Conservation (phyloP, 352 stramenopile species). For the Phytopythium aichiense region DNA sequence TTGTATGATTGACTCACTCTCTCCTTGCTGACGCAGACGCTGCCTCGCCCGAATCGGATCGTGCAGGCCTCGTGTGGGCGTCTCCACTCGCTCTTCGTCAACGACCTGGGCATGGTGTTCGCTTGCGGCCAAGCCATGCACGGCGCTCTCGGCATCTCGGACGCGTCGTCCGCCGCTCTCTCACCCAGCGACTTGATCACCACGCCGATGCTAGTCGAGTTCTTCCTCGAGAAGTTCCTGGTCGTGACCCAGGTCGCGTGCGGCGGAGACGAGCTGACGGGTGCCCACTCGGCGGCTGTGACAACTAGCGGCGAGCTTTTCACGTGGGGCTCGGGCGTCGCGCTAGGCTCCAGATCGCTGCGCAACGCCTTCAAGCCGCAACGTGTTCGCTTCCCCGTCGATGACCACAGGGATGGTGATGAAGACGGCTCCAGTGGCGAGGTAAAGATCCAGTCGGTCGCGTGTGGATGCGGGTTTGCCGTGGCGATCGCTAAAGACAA, state of each 20-base stretch:
- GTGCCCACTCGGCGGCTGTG: constrained; percentile 68
- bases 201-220: constrained; percentile 36
- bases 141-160: constrained; percentile 40
- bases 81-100: constrained; percentile 59
- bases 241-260: constrained; percentile 37
- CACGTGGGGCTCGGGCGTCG: constrained; percentile 71
- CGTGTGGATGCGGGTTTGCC: constrained; percentile 78
- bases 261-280: constrained; percentile 48
- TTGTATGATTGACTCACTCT: neutral
- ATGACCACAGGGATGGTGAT: neutral
- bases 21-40: neutral
- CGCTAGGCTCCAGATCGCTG: constrained; percentile 37
- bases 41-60: constrained; percentile 52
- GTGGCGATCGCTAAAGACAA: constrained; percentile 43
- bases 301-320: constrained; percentile 51
- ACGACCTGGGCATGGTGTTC: constrained; percentile 60
- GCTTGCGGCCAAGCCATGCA: constrained; percentile 47
- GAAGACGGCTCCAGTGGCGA: neutral
- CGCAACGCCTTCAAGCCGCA: constrained; percentile 35
- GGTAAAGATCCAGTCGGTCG: constrained; percentile 24
- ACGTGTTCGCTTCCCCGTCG: constrained; percentile 19
- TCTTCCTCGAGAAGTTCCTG: constrained; percentile 49
- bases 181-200: constrained; percentile 14
- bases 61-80: constrained; percentile 52
- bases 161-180: neutral